Evolutionary conservation across 345 rosid genomes (phyloP).

Genomic region (Laguncularia racemosa): DNA sequence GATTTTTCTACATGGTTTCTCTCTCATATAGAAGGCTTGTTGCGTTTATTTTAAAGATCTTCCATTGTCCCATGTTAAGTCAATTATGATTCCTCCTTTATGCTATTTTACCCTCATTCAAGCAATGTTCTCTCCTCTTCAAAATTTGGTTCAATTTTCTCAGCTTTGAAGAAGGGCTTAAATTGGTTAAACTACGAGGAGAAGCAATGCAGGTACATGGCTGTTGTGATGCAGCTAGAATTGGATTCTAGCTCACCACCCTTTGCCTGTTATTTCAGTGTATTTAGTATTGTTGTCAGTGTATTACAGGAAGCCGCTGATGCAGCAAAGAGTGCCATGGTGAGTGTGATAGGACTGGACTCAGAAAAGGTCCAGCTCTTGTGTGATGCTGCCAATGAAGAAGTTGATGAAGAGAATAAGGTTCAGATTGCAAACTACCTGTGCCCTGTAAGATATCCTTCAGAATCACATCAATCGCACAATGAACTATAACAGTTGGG

Average conservation of each 20-base stretch:
- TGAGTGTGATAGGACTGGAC: conserved; percentile 87
- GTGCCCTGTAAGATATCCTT: conserved; percentile 53
- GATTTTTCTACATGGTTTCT: too few relatives aligned
- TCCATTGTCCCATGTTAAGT: conserved; percentile 6
- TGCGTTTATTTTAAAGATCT: too few relatives aligned
- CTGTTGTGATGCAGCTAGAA: not conserved
- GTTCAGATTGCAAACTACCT: conserved; percentile 95
- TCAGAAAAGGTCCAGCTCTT: conserved; percentile 74
- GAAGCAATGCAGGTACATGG: conserved; percentile 90
- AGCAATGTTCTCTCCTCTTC: not conserved
- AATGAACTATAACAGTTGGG: not conserved
- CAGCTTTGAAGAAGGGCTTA: conserved; percentile 97
- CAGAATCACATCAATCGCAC: not conserved
- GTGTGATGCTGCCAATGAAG: conserved; percentile 93
- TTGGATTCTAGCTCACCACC: not conserved
- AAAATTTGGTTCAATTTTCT: conserved; percentile 4
- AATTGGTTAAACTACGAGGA: conserved; percentile 91
- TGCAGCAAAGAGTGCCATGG: conserved; percentile 95
- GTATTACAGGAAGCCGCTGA: conserved; percentile 78
- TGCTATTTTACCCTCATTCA: too few relatives aligned
- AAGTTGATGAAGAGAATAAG: conserved; percentile 67
- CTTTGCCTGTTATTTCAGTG: not conserved
- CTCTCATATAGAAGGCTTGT: too few relatives aligned
- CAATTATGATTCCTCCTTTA: not conserved
- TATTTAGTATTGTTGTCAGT: conserved; percentile 7